Base-by-base conservation (phyloP, 2,329 filamentous ascomycete species). In the Talaromyces sp. region DNA sequence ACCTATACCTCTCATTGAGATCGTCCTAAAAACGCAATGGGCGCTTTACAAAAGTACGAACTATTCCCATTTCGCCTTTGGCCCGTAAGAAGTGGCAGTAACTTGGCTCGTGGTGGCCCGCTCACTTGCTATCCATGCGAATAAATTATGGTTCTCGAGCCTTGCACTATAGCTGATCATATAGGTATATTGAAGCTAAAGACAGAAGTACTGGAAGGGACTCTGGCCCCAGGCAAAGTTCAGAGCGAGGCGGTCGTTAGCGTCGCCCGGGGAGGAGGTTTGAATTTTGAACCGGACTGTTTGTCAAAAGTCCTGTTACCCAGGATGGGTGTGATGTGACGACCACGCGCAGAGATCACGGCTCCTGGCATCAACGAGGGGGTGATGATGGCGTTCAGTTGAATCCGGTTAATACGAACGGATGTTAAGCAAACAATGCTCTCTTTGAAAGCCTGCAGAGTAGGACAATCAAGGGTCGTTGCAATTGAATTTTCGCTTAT, bases 11-110 rank as follows among this genome's bases (percentile, higher is more conserved):
- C 8, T 39, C 13, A 39, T 39, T 39, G 16, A 32, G 27, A 32
- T 45, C 29, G 17, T 22, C 19, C n/a, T 17, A 16, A 35, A n/a
- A 30, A 29, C 30, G 19, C 47, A 32, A 50, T 35, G 47, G 39
- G 36, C 17, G 24, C 37, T 19, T 40, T 22, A 20, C 54, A 54
- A 58, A 58, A 56, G 56, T 56, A 58, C 56, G 41, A 52, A 56
- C 51, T 54, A 56, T 56, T 14, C 56, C 47, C 35, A n/a, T 30
- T 54, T 46, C 7, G 47, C 1, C 7, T 16, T 19, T 11, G 47
- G 49, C 36, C 53, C 51, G 53, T 47, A 33, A 39, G 39, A 20
- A 47, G 19, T 48, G 39, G 49, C 41, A 35, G 20, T 54, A 33
- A 41, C 24, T 13, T 17, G 36, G 41, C 41, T 49, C 39, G 47